These are phyloP conservation scores for Scheffersomyces insectosa DNA, from an alignment of 1,139 yeast genomes.

Conservation along the genomic window DNA sequence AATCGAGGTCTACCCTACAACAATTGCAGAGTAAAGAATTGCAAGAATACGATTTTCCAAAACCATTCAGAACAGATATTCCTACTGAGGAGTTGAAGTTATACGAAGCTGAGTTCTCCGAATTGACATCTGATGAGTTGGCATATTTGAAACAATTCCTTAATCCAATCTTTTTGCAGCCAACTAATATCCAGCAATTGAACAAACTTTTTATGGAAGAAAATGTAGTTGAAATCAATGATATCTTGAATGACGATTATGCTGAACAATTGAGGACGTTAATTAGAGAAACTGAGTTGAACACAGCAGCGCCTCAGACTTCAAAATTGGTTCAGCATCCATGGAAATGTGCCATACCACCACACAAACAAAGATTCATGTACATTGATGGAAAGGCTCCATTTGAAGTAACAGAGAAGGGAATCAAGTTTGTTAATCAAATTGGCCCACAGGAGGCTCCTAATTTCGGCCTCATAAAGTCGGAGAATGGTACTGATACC, in stretches of 20 bases:
- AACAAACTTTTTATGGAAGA: conserved; percentile 59
- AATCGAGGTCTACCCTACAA: conserved; percentile 75
- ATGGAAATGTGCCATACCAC: conserved; percentile 92
- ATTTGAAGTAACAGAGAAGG: conserved; percentile 29
- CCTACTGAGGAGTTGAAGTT: conserved; percentile 26
- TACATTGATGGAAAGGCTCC: conserved; percentile 70
- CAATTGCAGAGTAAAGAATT: conserved; percentile 76
- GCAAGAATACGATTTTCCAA: conserved; percentile 83
- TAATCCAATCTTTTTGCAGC: conserved; percentile 54
- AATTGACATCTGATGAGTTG: conserved; percentile 36
- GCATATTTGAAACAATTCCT: conserved; percentile 53
- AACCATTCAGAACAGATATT: conserved; percentile 40
- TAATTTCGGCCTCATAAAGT: conserved; percentile 42
- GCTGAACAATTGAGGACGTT: conserved; percentile 46
- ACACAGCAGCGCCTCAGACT: conserved; percentile 56
- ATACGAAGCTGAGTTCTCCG: conserved; percentile 18
- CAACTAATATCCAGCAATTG: conserved; percentile 42
- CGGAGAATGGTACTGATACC: conserved; percentile 17
- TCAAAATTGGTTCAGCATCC: conserved; percentile 63
- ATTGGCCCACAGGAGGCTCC: conserved; percentile 53
- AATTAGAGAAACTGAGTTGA: conserved; percentile 56
- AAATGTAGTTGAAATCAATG: conserved; percentile 67
- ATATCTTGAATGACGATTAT: conserved; percentile 60
- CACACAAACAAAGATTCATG: conserved; percentile 87
- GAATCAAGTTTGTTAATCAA: conserved; percentile 28